Base-by-base conservation (phyloP, 179 eudicot species). In the Corrigiola litoralis region DNA sequence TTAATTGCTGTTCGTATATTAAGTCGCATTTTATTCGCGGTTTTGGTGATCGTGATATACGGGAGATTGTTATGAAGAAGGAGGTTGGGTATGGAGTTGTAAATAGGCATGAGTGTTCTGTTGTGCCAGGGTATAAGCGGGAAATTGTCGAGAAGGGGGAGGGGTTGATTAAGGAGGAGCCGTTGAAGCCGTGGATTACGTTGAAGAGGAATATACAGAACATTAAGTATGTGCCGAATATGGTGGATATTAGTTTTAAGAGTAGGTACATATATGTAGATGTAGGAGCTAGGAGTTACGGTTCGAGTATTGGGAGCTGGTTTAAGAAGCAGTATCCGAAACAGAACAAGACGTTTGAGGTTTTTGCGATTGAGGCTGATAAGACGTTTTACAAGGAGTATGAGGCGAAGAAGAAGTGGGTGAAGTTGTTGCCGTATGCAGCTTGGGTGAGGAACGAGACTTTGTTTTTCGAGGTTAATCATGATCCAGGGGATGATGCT, bases 221-320 rank as follows among this genome's bases (percentile, higher is more conserved):
- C 29, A 70, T 92, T 0, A 92, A 84, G 73, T 92, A 92, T 65
- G 72, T 92, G 61, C 70, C 98, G 4, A 74, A 89, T 17, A 81
- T 89, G 95, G 98, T 80, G 54, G 98, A 92, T 53, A 82, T 92
- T 52, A 89, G 80, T 65, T 92, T 87, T 49, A 92, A 89, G 83
- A 71, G 70, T 18, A 80, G 87, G 63, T 92, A 92, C 57, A 83
- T 89, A 52, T 92, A 92, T 57, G 83, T 92, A 13, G 98, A 92
- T 78, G 98, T 92, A 60, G 98, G 98, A 41, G 85, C 96, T n/a
- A 74, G 96, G 64, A 92, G 98, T 62, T 92, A 92, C 31, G 96
- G 98, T 32, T 92, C 98, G 27, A 92, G 98, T 52, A 92, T 92
- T 49, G 95, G 81, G 44, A 84, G 98, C 47, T 92, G 98, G 98